Base-by-base conservation (phyloP, 441 rosid genomes). In the Raphanus hybrid region DNA sequence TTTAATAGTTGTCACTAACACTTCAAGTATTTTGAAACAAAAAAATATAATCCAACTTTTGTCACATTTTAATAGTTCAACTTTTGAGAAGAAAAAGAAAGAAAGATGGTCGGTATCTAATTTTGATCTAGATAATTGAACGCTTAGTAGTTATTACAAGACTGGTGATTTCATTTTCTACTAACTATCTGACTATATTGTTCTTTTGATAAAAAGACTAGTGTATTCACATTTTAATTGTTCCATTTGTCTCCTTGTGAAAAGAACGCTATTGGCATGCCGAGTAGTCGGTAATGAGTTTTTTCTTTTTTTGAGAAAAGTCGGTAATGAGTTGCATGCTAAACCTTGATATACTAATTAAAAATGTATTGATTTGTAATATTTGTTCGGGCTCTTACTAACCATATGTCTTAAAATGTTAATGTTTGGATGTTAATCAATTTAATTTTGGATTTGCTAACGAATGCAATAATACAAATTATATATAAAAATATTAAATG, bases 51-150 rank as follows among this genome's bases (percentile, higher is more conserved):
- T 23, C 26, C 26, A 23, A 23, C 26, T 23, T 23, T 23, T 23
- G 26, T 23, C 26, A 23, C 26, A 23, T 23, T 23, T 23, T 23
- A 23, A 23, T 23, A 23, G 41, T 3, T 62, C 23, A 6, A 29
- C 66, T 41, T 65, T 67, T 27, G 43, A 67, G 60, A 50, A 14
- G 20, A 9, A 26, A 15, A 27, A 15, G 59, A 54, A 67, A 67
- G 15, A 67, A 64, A 50, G 60, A 50, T 23, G 81, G 77, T 67
- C 81, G 81, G 81, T 78, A 72, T 67, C 81, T 72, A 77, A 67
- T 78, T 60, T 72, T 20, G 12, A 72, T 58, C 69, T 34, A 71
- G 64, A 35, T 34, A 16, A 70, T 71, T 2, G 18, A 70, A 70
- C 54, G 16, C 52, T 9, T 70, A 55, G 35, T 35, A 35, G 35